Percentiles rank a stretch among this genome's conserved stretches.
These are phyloP conservation scores for Cardamine resedifolia DNA, from an alignment of 345 rosid genomes.

Conservation along the genomic window DNA sequence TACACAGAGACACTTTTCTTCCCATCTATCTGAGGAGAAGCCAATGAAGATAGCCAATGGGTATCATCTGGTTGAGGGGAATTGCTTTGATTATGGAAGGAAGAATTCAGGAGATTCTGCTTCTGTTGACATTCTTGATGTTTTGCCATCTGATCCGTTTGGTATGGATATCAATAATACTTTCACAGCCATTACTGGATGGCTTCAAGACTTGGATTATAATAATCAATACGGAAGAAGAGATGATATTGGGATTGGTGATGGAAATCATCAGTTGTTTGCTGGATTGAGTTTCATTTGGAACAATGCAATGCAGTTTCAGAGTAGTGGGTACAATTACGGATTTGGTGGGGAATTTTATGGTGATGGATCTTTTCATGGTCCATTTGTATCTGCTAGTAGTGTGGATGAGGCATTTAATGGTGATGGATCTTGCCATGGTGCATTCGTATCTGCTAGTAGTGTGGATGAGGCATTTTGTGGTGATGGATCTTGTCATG, in stretches of 20 bases:
- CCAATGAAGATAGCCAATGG: conserved; percentile 73
- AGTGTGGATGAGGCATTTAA: conserved; percentile 40
- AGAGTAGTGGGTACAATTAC: conserved; percentile 30
- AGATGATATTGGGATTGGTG: conserved; percentile 44
- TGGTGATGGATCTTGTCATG: conserved; percentile 31
- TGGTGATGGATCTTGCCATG: conserved; percentile 32
- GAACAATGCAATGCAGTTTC: conserved; percentile 77
- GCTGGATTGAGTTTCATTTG: conserved; percentile 77
- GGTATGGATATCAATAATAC: conserved; percentile 77
- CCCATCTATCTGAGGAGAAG: conserved; percentile 64
- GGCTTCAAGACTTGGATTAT: conserved; percentile 88
- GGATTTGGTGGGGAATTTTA: conserved; percentile 31
- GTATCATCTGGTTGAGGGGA: conserved; percentile 49
- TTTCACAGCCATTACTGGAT: conserved; percentile 76
- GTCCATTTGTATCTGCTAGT: conserved; percentile 33
- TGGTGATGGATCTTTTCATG: conserved; percentile 33
- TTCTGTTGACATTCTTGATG: conserved; percentile 76
- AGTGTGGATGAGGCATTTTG: conserved; percentile 39
- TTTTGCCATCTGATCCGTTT: conserved; percentile 93
- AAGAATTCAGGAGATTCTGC: conserved; percentile 67
- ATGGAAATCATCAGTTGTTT: conserved; percentile 60
- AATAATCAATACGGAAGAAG: conserved; percentile 46
- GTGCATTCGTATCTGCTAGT: conserved; percentile 32
- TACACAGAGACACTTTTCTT: conserved; percentile 65
- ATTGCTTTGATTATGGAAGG: no score